Percentiles rank a stretch among this genome's conserved stretches.
Conservation (phyloP, 306 rosid species). For the Cucurbita ficifolia region DNA sequence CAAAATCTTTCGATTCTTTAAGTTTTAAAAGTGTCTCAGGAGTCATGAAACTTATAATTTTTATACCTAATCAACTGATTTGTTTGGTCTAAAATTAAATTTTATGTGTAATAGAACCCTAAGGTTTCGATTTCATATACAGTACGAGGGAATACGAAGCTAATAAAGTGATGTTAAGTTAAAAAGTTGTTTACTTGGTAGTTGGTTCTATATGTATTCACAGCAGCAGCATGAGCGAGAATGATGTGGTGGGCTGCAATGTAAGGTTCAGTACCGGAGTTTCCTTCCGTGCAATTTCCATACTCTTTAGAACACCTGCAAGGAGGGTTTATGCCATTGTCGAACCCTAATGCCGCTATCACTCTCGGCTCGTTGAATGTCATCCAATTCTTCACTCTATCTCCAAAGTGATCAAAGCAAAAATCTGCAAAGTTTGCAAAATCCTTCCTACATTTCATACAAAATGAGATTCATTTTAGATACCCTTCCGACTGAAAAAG, state of each 20-base stretch:
- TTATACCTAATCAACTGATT: too few species aligned
- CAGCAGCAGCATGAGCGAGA: constrained; percentile 68
- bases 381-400: constrained; percentile 90
- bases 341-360: constrained; percentile 82
- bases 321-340: constrained; percentile 62
- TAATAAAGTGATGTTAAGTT: too few species aligned
- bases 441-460: constrained; percentile 37
- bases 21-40: too few species aligned
- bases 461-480: too few species aligned
- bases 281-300: constrained; percentile 68
- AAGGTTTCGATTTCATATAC: too few species aligned
- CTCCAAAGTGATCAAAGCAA: constrained; percentile 79
- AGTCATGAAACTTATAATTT: too few species aligned
- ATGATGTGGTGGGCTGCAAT: constrained; percentile 64
- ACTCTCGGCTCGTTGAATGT: constrained; percentile 81
- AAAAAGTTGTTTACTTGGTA: constrained; percentile 31
- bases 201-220: constrained; percentile 52
- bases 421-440: constrained; percentile 74
- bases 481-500: too few species aligned
- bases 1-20: too few species aligned
- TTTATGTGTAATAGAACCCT: background rate
- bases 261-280: constrained; percentile 82
- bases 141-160: too few species aligned
- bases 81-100: background rate
- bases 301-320: constrained; percentile 69